Evolutionary conservation across 176 grass and related monocot genomes (phyloP).

Genomic region (Areca catechu): DNA sequence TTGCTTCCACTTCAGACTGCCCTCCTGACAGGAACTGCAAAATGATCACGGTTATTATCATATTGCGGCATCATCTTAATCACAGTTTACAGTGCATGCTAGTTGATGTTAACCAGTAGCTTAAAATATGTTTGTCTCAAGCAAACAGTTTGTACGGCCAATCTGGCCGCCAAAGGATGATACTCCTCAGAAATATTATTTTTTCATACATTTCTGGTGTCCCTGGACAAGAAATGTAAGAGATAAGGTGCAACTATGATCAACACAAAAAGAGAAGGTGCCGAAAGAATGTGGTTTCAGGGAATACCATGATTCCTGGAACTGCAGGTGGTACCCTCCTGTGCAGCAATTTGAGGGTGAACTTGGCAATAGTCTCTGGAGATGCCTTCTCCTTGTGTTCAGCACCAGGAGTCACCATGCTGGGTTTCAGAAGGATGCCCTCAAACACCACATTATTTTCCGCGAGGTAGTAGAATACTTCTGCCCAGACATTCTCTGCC

Average conservation of each 20-base stretch:
- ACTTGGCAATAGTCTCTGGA: slow-evolving; percentile 1
- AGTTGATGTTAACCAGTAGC: too few relatives aligned
- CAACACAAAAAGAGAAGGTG: too few relatives aligned
- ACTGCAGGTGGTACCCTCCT: slow-evolving; percentile 7
- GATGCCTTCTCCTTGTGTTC: slow-evolving; percentile 7
- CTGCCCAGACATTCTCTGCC: slow-evolving; percentile 3
- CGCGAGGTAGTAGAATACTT: slow-evolving; percentile 5
- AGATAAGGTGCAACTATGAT: not conserved
- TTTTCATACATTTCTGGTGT: too few relatives aligned
- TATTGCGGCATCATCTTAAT: too few relatives aligned
- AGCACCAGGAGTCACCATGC: slow-evolving; percentile 10
- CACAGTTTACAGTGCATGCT: too few relatives aligned
- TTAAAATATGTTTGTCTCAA: too few relatives aligned
- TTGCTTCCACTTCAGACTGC: slow-evolving; percentile 12
- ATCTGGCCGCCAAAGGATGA: too few relatives aligned
- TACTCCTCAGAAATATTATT: too few relatives aligned
- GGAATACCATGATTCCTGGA: slow-evolving; percentile 10
- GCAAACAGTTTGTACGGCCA: too few relatives aligned
- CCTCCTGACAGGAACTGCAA: slow-evolving; percentile 9
- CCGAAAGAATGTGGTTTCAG: not conserved
- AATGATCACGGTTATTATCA: too few relatives aligned
- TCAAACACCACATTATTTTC: slow-evolving; percentile 14
- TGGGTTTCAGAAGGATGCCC: slow-evolving; percentile 6
- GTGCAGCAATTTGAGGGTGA: slow-evolving; percentile 1
- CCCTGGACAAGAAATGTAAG: not conserved